Evolutionary conservation across 148 eudicot genomes (phyloP).

Genomic region (Vaccinium macrocarpon): DNA sequence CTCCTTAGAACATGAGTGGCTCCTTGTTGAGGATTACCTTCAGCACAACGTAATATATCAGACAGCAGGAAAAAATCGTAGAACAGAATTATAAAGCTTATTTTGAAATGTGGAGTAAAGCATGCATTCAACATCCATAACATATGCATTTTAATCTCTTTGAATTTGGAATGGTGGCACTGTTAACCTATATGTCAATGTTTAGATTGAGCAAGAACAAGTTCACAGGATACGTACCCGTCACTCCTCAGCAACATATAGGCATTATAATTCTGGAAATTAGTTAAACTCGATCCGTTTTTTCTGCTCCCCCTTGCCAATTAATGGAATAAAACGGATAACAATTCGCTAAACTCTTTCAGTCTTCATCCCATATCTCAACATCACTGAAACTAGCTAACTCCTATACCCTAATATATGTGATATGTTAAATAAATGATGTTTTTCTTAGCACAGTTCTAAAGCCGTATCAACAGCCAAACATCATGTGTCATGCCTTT

Average conservation of each 20-base stretch:
- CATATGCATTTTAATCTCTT: background rate
- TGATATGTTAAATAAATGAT: background rate
- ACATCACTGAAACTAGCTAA: background rate
- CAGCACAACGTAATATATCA: conserved; percentile 17
- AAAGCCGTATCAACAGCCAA: background rate
- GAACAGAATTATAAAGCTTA: background rate
- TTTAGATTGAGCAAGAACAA: conserved; percentile 3
- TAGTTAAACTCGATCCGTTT: background rate
- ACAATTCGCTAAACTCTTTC: background rate
- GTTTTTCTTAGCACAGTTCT: background rate
- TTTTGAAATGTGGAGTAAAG: background rate
- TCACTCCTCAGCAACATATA: background rate
- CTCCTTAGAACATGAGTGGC: conserved; percentile 34
- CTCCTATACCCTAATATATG: background rate
- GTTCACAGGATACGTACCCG: background rate
- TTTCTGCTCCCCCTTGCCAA: background rate
- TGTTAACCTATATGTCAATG: background rate
- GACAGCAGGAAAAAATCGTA: conserved; percentile 9
- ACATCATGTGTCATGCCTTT: background rate
- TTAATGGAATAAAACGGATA: background rate
- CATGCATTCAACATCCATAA: background rate
- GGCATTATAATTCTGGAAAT: background rate
- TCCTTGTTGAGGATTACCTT: conserved; percentile 54
- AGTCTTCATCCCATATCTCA: background rate
- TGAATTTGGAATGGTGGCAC: background rate